These are phyloP conservation scores for Solanum hybrid DNA, from an alignment of 305 asterid species.

Conservation along the genomic window DNA sequence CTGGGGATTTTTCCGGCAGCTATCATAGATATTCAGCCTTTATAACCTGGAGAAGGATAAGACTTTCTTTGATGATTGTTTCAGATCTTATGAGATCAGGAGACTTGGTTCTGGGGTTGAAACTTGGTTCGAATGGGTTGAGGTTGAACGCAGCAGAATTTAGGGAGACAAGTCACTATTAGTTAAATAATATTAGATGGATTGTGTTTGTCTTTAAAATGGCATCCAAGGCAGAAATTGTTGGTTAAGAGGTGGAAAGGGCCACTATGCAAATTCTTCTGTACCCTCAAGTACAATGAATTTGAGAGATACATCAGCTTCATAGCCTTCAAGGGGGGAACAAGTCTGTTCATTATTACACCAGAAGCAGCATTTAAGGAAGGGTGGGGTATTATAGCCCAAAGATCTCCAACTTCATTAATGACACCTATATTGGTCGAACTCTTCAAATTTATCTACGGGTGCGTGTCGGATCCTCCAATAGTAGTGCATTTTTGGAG, in stretches of 20 bases:
- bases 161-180: neutral
- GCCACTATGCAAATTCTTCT: neutral
- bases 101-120: neutral
- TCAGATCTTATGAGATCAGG: neutral
- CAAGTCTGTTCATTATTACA: neutral
- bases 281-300: neutral
- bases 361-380: neutral
- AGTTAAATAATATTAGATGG: neutral
- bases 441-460: neutral
- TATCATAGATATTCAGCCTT: neutral
- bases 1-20: neutral
- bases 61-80: neutral
- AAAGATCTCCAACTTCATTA: neutral
- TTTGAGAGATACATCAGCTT: neutral
- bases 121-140: neutral
- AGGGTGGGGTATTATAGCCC: neutral
- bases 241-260: neutral
- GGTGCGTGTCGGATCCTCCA: neutral
- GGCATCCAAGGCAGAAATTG: neutral
- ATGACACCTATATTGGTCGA: neutral
- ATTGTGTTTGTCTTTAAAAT: neutral
- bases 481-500: neutral
- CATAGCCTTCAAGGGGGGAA: neutral
- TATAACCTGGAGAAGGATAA: neutral
- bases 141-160: neutral